Conservation (phyloP, 2,329 filamentous ascomycete species). For the Cercospora canescens region DNA sequence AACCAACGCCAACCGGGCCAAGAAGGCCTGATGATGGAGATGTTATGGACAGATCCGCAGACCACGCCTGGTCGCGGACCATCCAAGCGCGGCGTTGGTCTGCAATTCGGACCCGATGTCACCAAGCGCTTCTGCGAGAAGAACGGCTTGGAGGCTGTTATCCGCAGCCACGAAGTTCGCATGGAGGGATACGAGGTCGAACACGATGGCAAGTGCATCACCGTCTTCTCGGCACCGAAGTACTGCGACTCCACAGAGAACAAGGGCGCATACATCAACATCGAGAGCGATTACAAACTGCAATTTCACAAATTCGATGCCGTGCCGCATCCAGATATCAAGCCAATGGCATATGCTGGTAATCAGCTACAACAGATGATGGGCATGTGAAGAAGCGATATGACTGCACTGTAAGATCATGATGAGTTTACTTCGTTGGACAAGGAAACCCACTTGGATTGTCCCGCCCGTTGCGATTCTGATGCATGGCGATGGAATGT, state of each 20-base stretch:
- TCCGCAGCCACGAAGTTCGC: constrained; percentile 94
- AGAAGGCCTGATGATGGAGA: constrained; percentile 98
- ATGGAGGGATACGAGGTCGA: constrained; percentile 99
- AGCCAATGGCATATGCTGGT: constrained; percentile 89
- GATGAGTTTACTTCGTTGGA: not conserved
- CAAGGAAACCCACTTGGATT: not conserved
- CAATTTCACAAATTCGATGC: constrained; percentile 93
- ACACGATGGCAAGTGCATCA: constrained; percentile 93
- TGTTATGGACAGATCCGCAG: constrained; percentile 99
- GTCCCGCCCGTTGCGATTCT: not conserved
- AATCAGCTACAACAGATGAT: constrained; percentile 77
- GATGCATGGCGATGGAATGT: constrained; percentile 1
- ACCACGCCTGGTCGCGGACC: constrained; percentile 80
- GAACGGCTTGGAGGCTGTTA: constrained; percentile 91
- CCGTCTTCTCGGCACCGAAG: constrained; percentile 94
- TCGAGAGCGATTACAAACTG: constrained; percentile 87
- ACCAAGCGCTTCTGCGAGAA: constrained; percentile 96
- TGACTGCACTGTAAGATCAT: not conserved
- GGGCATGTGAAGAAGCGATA: constrained; percentile 33
- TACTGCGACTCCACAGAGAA: constrained; percentile 99
- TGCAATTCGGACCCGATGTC: constrained; percentile 95
- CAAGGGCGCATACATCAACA: constrained; percentile 97
- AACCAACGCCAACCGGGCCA: constrained; percentile 91
- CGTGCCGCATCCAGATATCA: constrained; percentile 92
- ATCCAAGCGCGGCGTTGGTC: constrained; percentile 92